Percentiles rank a stretch among this genome's conserved stretches.
Conservation (phyloP, 1,139 yeast species). For the Lodderomyces oxycetoniae region DNA sequence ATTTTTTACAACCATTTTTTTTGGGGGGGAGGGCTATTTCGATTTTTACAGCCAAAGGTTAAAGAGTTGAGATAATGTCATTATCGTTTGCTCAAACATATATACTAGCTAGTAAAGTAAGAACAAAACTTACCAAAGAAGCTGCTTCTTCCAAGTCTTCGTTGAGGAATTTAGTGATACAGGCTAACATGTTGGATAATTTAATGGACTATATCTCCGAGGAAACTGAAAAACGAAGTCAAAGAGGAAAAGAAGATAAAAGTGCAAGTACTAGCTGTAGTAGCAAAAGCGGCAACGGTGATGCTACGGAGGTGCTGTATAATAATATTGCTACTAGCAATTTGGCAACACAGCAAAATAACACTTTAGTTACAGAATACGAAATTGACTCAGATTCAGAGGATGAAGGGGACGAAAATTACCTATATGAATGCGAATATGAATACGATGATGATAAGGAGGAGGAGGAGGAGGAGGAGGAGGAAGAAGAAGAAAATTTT, state of each 20-base stretch:
- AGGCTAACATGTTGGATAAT: constrained; percentile 71
- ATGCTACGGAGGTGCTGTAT: constrained; percentile 4
- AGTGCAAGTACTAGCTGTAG: neutral
- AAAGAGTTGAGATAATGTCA: neutral
- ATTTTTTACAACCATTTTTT: too few species aligned
- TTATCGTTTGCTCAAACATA: constrained; percentile 54
- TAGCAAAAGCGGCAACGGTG: constrained; percentile 5
- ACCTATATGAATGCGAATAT: constrained; percentile 7
- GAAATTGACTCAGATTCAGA: constrained; percentile 33
- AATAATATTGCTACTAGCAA: too few species aligned
- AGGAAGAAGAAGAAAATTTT: too few species aligned
- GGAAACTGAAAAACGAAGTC: constrained; percentile 27
- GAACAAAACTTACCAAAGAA: constrained; percentile 62
- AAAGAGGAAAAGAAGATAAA: constrained; percentile 4
- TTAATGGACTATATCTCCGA: constrained; percentile 51
- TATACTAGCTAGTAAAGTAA: constrained; percentile 63
- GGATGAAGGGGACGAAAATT: constrained; percentile 11
- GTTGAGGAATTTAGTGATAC: constrained; percentile 61
- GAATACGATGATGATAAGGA: constrained; percentile 12
- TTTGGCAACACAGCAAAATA: too few species aligned
- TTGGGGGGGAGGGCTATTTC: too few species aligned
- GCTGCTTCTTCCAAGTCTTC: constrained; percentile 59
- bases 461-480: constrained; percentile 12
- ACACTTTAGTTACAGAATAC: constrained; percentile 30
- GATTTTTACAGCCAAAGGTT: neutral